Evolutionary conservation across 345 rosid genomes (phyloP), one percentile per base, ranked within the genome.

Genomic region (Mangifera indica): DNA sequence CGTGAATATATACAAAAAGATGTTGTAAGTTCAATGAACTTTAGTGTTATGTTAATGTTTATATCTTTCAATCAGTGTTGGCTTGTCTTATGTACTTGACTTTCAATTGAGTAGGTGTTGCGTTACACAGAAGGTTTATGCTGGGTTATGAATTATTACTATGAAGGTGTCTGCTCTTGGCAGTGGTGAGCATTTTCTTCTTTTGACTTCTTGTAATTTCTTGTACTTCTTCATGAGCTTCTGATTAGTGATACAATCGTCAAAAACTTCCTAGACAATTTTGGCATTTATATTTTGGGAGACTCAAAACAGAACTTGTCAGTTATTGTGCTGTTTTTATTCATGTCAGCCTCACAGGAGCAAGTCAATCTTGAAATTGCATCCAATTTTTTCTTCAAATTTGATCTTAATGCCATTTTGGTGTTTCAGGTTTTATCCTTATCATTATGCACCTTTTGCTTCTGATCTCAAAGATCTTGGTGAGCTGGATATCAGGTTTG

Each of bases 121-220:
- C 86, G 76, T 84, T 95, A 91, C 66, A 84, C 89, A 0, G 98
- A 95, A 81, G 99, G 99, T 60, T 85, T 95, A 46, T 95, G 98
- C 68, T 95, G 99, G 99, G 88, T 95, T 54, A 89, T 92, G 99
- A 98, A 81, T 74, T 91, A 95, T 76, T 95, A 95, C 72, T 92
- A 91, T 74, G 97, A 91, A 81, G 99, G 98, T 60, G 98, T 95
- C 78, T 91, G 91, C 80, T 95, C 99, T 65, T 95, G 99, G 99
- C 88, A 85, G 25, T 95, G 99, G 98, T 90, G 74, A 87, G 92
- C 84, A 77, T 66, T 49, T 48, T 60, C 64, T 21, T 53, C 18
- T 46, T 9, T 10, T 13, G 24, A 52, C 24, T 34, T 56, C 17
- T 4, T 53, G 49, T 9, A 25, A 18, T 58, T 70, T 46, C 22